These are phyloP conservation scores for Rhynchospora pubera DNA, from an alignment of 176 grass and related monocot genomes.

Conservation along the genomic window DNA sequence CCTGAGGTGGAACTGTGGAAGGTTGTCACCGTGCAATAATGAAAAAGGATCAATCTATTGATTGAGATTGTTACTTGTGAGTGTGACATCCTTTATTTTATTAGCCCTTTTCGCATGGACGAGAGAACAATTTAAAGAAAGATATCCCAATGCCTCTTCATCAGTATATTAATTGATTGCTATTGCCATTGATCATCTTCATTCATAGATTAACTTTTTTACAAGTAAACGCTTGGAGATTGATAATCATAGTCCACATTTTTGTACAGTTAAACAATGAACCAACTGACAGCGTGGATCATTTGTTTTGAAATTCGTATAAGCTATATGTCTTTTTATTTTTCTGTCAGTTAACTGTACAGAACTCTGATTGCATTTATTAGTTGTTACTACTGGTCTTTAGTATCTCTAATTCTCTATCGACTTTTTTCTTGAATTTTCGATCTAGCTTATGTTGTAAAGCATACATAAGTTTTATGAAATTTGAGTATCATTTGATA, in stretches of 20 bases:
- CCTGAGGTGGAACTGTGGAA: background rate
- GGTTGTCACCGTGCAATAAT: background rate
- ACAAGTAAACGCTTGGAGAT: background rate
- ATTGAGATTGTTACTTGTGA: background rate
- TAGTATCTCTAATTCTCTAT: background rate
- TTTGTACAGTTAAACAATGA: background rate
- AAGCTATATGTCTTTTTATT: background rate
- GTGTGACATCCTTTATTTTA: background rate
- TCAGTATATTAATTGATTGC: background rate
- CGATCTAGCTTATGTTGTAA: too few relatives aligned
- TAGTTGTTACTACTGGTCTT: background rate
- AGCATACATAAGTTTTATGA: too few relatives aligned
- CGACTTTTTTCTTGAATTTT: background rate
- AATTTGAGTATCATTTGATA: too few relatives aligned
- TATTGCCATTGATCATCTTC: background rate
- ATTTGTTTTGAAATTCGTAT: background rate
- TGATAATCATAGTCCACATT: background rate
- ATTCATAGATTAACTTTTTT: too few relatives aligned
- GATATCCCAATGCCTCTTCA: background rate
- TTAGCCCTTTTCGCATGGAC: background rate
- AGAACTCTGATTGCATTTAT: background rate
- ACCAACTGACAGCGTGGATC: background rate
- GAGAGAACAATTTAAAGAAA: background rate
- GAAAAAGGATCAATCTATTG: background rate
- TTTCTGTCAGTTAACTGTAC: background rate